Evolutionary conservation across 352 stramenopile genomes (phyloP), one percentile per base, ranked within the genome.

Genomic region (Pythium folliculosum): DNA sequence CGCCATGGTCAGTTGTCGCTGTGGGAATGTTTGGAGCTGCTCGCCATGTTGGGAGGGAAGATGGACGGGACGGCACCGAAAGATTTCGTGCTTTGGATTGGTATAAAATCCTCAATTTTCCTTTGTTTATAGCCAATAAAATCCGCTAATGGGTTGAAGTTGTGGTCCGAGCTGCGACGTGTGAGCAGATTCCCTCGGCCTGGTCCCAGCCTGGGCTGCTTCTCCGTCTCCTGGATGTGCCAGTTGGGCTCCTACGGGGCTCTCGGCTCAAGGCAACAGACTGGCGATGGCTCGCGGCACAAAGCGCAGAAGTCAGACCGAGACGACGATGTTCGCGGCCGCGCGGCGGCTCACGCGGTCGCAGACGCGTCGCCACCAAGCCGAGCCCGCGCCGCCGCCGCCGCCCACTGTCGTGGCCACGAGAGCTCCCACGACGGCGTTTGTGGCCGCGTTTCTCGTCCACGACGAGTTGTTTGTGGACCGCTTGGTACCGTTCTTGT

Each of bases 381-480:
- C 27, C n/a, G 4, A 30, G 50, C 7, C 23, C 16, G 27, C 14
- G 25, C 27, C 27, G 27, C 27, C 27, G 27, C 27, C 27, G 27
- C 27, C 27, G 27, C 27, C 27, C 27, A 32, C 27, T 32, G 27
- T 5, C 27, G 27, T 32, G 27, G 27, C 27, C 2, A 5, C 27
- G 27, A 32, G 27, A 5, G 27, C 5, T 5, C 27, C 35, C 8
- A 40, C 35, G 12, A 7, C 35, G 35, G 12, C 35, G 35, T 57
- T 57, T 44, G 50, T 57, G 25, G 7, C 27, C 16, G 43, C 50
- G 6, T 30, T 57, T 6, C 25, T 57, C 30, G 50, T 17, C 16
- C 50, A 57, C 30, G 50, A 57, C 7, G 50, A 57, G 50, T 27
- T 57, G 12, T 57, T 57, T 27, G 23, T 30, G 27, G 50, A 57